Conservation (phyloP, 805 yeast species). For the Candida nemodendra region DNA sequence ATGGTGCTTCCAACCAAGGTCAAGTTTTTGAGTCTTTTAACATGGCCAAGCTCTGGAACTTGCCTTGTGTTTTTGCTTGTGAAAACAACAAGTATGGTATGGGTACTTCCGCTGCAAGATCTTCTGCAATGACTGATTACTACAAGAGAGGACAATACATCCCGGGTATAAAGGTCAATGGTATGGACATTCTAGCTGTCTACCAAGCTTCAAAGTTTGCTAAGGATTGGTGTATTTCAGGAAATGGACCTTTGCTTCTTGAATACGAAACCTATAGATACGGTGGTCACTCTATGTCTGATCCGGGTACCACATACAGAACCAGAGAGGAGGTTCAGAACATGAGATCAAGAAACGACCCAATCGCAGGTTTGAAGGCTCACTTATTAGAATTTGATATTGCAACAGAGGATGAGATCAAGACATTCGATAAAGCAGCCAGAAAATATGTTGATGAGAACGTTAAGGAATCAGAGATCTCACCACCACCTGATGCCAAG, state of each 20-base stretch:
- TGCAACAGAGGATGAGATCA: constrained; percentile 93
- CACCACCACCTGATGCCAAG: constrained; percentile 94
- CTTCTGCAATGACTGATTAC: constrained; percentile 95
- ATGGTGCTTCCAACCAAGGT: constrained; percentile 99
- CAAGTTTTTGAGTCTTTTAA: constrained; percentile 97
- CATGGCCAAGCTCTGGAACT: constrained; percentile 98
- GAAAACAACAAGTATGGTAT: constrained; percentile 99
- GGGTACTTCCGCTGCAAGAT: constrained; percentile 98
- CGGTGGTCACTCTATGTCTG: constrained; percentile 99
- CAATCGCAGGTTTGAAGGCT: constrained; percentile 93
- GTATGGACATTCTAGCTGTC: constrained; percentile 95
- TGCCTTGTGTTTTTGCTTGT: constrained; percentile 93
- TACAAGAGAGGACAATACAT: constrained; percentile 99
- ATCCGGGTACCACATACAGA: constrained; percentile 99
- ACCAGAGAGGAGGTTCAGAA: constrained; percentile 99
- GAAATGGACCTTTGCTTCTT: constrained; percentile 93
- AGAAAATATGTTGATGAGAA: constrained; percentile 95
- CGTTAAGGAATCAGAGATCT: constrained; percentile 87
- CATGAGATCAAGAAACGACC: constrained; percentile 98
- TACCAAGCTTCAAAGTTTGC: constrained; percentile 97
- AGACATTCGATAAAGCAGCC: constrained; percentile 91
- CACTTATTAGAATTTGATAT: constrained; percentile 77
- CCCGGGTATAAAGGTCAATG: constrained; percentile 97
- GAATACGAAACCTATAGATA: constrained; percentile 99
- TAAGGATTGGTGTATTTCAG: constrained; percentile 89